phyloP scores from a whole-genome alignment of 768 basidiomycete genomes.

The Phanerochaete sordida region DNA sequence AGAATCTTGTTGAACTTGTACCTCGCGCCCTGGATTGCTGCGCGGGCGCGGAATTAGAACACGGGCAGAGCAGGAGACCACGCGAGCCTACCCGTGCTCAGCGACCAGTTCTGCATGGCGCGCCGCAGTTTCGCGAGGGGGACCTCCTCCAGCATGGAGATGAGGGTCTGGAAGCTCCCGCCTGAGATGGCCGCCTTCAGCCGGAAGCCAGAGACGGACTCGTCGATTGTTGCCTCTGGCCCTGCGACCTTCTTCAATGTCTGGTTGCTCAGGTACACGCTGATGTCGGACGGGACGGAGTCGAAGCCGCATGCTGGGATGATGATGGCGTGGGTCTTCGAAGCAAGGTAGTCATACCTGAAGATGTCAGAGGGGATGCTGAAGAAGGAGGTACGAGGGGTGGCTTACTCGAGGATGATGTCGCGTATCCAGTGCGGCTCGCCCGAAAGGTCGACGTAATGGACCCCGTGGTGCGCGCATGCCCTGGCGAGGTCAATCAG shows the following conservation, averaged over 20 bases:
- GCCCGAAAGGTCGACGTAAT: conserved; percentile 85
- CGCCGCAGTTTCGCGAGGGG: conserved; percentile 29
- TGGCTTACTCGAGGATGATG: conserved; percentile 56
- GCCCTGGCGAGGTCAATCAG: conserved; percentile 38
- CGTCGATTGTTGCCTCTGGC: conserved; percentile 37
- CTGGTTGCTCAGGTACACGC: conserved; percentile 64
- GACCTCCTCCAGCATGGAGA: conserved; percentile 29
- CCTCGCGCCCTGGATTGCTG: not conserved
- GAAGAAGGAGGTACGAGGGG: not conserved
- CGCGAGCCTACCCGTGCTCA: conserved; percentile 40
- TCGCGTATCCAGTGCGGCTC: conserved; percentile 65
- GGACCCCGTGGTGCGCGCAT: conserved; percentile 68
- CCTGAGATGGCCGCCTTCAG: conserved; percentile 54
- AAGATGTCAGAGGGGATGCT: not conserved
- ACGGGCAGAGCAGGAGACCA: not conserved
- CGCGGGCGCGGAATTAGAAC: not conserved
- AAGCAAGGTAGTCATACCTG: conserved; percentile 72
- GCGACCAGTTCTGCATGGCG: conserved; percentile 32
- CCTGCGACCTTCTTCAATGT: conserved; percentile 52
- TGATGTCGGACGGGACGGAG: conserved; percentile 72
- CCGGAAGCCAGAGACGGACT: conserved; percentile 53
- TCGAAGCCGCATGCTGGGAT: conserved; percentile 79
- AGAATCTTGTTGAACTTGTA: conserved; percentile 20
- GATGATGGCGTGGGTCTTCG: conserved; percentile 67
- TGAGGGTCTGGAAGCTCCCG: conserved; percentile 51